Evolutionary conservation across 208 protist genomes (phyloP).

Genomic region (Acanthamoeba divionensis): DNA sequence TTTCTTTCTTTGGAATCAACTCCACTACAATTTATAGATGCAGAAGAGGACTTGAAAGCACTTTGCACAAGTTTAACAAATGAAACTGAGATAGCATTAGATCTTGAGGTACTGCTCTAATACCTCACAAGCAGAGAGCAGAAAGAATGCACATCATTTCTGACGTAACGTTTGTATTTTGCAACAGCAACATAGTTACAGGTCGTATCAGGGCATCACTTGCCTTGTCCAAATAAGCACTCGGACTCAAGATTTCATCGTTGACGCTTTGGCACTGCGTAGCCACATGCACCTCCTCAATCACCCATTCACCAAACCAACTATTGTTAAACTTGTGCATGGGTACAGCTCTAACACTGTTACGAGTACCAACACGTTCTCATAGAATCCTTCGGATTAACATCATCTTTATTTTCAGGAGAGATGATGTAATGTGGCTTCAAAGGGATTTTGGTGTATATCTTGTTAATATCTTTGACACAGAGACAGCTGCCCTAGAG

Average conservation of each 20-base stretch:
- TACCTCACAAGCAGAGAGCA: slow-evolving; percentile 74
- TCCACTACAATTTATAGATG: slow-evolving; percentile 68
- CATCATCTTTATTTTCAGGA: slow-evolving; percentile 69
- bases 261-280: slow-evolving; percentile 94
- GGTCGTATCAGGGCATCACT: slow-evolving; percentile 88
- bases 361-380: too few species aligned
- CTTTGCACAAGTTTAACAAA: slow-evolving; percentile 54
- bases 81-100: slow-evolving; percentile 86
- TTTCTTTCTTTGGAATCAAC: slow-evolving; percentile 64
- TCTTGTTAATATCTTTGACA: slow-evolving; percentile 97
- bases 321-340: slow-evolving; percentile 33
- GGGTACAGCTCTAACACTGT: background rate
- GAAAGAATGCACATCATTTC: slow-evolving; percentile 91
- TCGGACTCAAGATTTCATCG: slow-evolving; percentile 91
- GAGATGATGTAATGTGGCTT: slow-evolving; percentile 95
- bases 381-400: background rate
- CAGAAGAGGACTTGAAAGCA: slow-evolving; percentile 32
- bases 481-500: slow-evolving; percentile 91
- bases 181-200: slow-evolving; percentile 34
- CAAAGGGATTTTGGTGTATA: slow-evolving; percentile 96
- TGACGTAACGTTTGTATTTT: background rate
- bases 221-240: slow-evolving; percentile 98
- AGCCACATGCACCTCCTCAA: slow-evolving; percentile 87
- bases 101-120: slow-evolving; percentile 76
- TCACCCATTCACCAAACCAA: slow-evolving; percentile 87